phyloP scores from a whole-genome alignment of 345 rosid genomes.

The Mallotus nudiflorus region DNA sequence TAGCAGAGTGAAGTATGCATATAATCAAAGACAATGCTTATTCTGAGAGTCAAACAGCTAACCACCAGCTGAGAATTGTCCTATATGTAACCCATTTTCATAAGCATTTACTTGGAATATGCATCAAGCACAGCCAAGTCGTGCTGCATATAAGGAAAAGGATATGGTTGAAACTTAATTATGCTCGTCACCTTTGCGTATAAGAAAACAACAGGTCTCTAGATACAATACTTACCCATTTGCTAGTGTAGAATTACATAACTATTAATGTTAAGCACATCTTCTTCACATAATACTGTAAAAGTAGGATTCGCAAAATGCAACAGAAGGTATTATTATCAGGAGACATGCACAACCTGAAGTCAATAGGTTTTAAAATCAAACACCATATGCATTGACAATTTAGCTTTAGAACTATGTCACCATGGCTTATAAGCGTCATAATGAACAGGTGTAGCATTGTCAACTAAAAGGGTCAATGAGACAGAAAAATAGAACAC shows the following conservation, averaged over 20 bases:
- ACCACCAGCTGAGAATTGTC: not conserved
- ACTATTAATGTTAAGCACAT: not conserved
- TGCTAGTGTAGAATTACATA: not conserved
- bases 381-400: not conserved
- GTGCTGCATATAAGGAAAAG: not conserved
- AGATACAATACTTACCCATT: not conserved
- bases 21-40: not conserved
- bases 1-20: not conserved
- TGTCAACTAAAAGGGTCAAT: not conserved
- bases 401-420: not conserved
- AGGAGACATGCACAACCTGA: not conserved
- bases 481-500: no score
- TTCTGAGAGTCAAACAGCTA: not conserved
- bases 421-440: not conserved
- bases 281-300: not conserved
- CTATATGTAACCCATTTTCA: not conserved
- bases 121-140: not conserved
- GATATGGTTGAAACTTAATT: not conserved
- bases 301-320: not conserved
- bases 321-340: not conserved
- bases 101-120: not conserved
- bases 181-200: no score
- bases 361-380: not conserved
- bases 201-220: no score
- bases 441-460: not conserved